These are phyloP conservation scores for Esteya vermicola DNA, from an alignment of 2,329 filamentous ascomycete species.

Conservation along the genomic window DNA sequence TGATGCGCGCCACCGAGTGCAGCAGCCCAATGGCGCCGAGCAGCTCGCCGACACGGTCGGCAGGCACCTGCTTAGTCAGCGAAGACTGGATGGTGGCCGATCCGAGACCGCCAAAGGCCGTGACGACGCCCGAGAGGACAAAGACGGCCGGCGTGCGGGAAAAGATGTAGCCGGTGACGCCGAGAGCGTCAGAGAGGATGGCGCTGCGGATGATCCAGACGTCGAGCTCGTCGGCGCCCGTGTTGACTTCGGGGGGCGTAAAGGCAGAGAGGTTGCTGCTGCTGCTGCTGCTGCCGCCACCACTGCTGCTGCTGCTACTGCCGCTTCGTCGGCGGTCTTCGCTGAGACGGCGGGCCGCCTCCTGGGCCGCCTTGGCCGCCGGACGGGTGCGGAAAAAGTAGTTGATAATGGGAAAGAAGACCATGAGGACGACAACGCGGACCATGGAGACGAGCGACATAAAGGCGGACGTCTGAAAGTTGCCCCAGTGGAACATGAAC, in stretches of 20 bases:
- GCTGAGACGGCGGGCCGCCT: too few relatives aligned
- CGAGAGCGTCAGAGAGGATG: slow-evolving; percentile 61
- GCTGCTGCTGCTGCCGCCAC: too few relatives aligned
- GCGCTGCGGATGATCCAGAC: slow-evolving; percentile 61
- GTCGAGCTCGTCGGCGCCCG: slow-evolving; percentile 66
- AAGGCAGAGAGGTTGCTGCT: slow-evolving; percentile 23
- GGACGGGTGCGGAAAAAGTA: slow-evolving; percentile 53
- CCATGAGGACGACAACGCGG: slow-evolving; percentile 62
- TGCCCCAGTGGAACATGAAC: slow-evolving; percentile 69
- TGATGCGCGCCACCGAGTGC: slow-evolving; percentile 65
- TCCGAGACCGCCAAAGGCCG: slow-evolving; percentile 70
- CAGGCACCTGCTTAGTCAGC: slow-evolving; percentile 81
- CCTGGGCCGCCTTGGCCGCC: too few relatives aligned
- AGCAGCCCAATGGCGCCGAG: slow-evolving; percentile 77
- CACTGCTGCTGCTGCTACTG: too few relatives aligned
- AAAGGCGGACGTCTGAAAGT: slow-evolving; percentile 65
- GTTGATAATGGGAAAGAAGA: slow-evolving; percentile 62
- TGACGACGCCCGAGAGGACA: slow-evolving; percentile 55
- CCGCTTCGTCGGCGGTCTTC: too few relatives aligned
- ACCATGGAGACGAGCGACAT: slow-evolving; percentile 65
- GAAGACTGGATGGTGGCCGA: slow-evolving; percentile 72
- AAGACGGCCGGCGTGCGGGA: slow-evolving; percentile 50
- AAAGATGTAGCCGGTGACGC: slow-evolving; percentile 61
- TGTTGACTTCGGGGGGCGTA: slow-evolving; percentile 32
- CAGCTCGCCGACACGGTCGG: slow-evolving; percentile 70